A percentile compares a stretch with the other conserved stretches of the same genome.
Evolutionary conservation across 805 yeast genomes (phyloP).

Genomic region (Saccharomycopsis sp.): DNA sequence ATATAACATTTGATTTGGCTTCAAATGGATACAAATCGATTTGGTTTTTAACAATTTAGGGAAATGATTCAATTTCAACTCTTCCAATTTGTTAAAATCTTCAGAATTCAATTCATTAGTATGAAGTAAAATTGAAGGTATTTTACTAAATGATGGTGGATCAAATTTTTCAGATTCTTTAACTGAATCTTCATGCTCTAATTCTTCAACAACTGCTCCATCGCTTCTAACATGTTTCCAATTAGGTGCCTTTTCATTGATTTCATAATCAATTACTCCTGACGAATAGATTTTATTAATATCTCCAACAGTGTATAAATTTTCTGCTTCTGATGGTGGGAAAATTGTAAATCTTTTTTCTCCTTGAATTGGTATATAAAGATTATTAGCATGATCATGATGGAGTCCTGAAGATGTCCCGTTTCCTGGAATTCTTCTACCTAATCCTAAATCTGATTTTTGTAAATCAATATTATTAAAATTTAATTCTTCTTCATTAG

Average conservation of each 20-base stretch:
- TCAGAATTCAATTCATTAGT: conserved; percentile 38
- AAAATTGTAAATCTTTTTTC: conserved; percentile 56
- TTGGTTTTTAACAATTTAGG: conserved; percentile 37
- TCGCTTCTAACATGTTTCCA: conserved; percentile 57
- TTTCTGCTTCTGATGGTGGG: conserved; percentile 50
- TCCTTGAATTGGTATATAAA: conserved; percentile 54
- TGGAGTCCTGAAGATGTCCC: conserved; percentile 67
- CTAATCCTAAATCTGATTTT: conserved; percentile 31
- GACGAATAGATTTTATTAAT: conserved; percentile 41
- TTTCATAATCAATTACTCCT: conserved; percentile 57
- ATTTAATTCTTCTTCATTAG: conserved; percentile 13
- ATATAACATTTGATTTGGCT: conserved; percentile 58
- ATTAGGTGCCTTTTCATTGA: conserved; percentile 43
- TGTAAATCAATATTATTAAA: conserved; percentile 13
- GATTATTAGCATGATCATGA: conserved; percentile 73
- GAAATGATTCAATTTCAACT: conserved; percentile 32
- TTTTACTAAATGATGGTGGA: conserved; percentile 59
- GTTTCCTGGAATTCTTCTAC: conserved; percentile 44
- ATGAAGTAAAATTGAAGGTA: conserved; percentile 58
- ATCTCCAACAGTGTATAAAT: conserved; percentile 54
- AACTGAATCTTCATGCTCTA: conserved; percentile 23
- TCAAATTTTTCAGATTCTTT: conserved; percentile 27
- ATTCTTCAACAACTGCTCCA: conserved; percentile 46
- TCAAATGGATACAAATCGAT: conserved; percentile 35
- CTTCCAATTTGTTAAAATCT: conserved; percentile 23